These are phyloP conservation scores for Circinella umbellata DNA, from an alignment of 371 early-diverging fungal genomes.

Conservation along the genomic window DNA sequence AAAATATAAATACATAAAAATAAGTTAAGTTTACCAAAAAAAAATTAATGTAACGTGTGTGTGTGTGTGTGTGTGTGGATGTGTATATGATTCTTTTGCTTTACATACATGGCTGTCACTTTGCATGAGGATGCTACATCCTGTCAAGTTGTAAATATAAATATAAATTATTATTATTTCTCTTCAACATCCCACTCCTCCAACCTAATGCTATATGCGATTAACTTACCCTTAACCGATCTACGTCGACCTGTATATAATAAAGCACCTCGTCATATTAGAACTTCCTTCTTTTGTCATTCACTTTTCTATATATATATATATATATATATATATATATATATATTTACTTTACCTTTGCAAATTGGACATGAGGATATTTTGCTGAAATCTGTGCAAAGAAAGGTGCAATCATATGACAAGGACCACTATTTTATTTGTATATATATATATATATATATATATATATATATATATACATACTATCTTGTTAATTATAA, in stretches of 20 bases:
- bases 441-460: neutral
- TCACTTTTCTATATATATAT: too few relatives aligned
- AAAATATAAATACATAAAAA: neutral
- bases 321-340: too few relatives aligned
- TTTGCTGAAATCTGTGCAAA: slow-evolving; percentile 57
- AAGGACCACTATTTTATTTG: slow-evolving; percentile 51
- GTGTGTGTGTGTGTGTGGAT: too few relatives aligned
- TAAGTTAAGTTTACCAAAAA: neutral
- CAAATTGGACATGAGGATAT: slow-evolving; percentile 58
- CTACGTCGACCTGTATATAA: slow-evolving; percentile 58
- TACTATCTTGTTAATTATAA: neutral
- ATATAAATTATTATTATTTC: neutral
- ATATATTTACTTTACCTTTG: slow-evolving; percentile 47
- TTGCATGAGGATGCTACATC: slow-evolving; percentile 39
- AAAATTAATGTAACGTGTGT: too few relatives aligned
- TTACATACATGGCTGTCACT: slow-evolving; percentile 27
- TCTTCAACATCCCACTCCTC: neutral
- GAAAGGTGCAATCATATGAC: slow-evolving; percentile 63
- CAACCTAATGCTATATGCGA: neutral
- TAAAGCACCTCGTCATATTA: too few relatives aligned
- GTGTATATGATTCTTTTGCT: too few relatives aligned
- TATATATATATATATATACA: too few relatives aligned
- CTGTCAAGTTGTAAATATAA: neutral
- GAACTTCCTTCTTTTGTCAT: neutral
- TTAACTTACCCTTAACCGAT: slow-evolving; percentile 42